Base-by-base conservation (phyloP, 78 protist species). In the Isochrysis galbana region DNA sequence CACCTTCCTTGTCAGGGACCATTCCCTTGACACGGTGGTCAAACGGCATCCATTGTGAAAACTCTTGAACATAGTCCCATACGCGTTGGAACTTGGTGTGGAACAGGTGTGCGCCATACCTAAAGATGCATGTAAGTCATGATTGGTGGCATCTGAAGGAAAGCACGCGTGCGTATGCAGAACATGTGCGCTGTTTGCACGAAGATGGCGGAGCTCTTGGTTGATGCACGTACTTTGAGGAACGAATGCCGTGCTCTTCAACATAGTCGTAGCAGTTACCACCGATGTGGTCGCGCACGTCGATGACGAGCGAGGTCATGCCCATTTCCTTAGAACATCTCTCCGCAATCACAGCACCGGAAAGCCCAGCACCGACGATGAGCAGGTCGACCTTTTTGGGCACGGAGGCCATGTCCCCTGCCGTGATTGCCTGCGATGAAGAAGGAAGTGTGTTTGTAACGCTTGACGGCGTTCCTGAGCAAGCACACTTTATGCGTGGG, bases 31-130 rank as follows among this genome's bases (percentile, higher is more conserved):
- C 92, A 10, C 92, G 55, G 51, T 90, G 92, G 87, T 90, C 92
- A 70, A 90, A 90, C 25, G 92, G 92, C 67, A 32, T 11, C 92
- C 92, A 90, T 41, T 70, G 38, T 0, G 84, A 77, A 42, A 48
- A 61, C 23, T 44, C 5, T 41, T 2, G 10, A 36, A 92, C 82
- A 91, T 84, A 92, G 34, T 92, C 91, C 70, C 67, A 92, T 55
- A 92, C 94, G 61, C 91, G 46, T 44, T 86, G 83, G 87, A 41
- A 87, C 46, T 92, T 38, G 72, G 94, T 92, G 91, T 92, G 94
- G 94, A 92, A 92, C n/a, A 92, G 88, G 91, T 92, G 94, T 29
- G 94, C 94, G 47, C 94, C 94, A 48, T 92, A 92, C 94, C 44
- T 80, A n/a, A n/a, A n/a, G n/a, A n/a, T n/a, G n/a, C n/a, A n/a